Conservation (phyloP, 2,329 filamentous ascomycete genomes). For the Ascochyta rabiei region DNA sequence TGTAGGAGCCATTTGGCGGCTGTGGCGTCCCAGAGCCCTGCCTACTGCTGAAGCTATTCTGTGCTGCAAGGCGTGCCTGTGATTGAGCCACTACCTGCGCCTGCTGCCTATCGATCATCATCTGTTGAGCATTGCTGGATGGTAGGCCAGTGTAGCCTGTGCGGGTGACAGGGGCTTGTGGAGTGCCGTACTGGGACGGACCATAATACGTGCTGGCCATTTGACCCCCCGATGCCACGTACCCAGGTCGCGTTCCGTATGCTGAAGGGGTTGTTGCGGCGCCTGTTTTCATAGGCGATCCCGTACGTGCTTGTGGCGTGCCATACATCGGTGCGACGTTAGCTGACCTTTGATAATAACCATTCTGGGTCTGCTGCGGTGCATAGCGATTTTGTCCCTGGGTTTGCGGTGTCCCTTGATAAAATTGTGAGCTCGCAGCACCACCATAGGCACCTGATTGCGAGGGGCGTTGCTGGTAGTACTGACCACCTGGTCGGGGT, state of each 20-base stretch:
- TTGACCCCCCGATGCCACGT: conserved; percentile 38
- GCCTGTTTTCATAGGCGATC: conserved; percentile 46
- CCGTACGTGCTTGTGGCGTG: conserved; percentile 41
- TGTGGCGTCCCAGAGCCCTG: conserved; percentile 47
- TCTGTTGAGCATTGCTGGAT: conserved; percentile 39
- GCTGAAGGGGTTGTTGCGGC: conserved; percentile 29
- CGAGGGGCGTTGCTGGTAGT: conserved; percentile 40
- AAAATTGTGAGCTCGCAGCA: conserved; percentile 40
- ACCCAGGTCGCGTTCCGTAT: conserved; percentile 37
- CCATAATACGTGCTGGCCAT: conserved; percentile 44
- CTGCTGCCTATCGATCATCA: conserved; percentile 45
- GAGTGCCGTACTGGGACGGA: conserved; percentile 40
- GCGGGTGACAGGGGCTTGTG: conserved; percentile 34
- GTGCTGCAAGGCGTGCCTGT: conserved; percentile 45
- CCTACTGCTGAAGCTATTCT: conserved; percentile 42
- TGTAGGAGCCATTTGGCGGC: conserved; percentile 38
- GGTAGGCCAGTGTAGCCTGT: conserved; percentile 28
- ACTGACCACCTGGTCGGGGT: conserved; percentile 37
- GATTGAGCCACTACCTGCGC: conserved; percentile 40
- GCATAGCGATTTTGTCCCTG: conserved; percentile 43
- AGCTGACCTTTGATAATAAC: conserved; percentile 43
- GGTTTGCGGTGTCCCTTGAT: conserved; percentile 41
- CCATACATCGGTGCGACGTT: conserved; percentile 44
- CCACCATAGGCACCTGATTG: conserved; percentile 38
- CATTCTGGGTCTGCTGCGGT: conserved; percentile 35